A percentile compares a stretch with the other conserved stretches of the same genome.
Conservation (phyloP, 495 filamentous ascomycete species). For the Annulohypoxylon bovei region DNA sequence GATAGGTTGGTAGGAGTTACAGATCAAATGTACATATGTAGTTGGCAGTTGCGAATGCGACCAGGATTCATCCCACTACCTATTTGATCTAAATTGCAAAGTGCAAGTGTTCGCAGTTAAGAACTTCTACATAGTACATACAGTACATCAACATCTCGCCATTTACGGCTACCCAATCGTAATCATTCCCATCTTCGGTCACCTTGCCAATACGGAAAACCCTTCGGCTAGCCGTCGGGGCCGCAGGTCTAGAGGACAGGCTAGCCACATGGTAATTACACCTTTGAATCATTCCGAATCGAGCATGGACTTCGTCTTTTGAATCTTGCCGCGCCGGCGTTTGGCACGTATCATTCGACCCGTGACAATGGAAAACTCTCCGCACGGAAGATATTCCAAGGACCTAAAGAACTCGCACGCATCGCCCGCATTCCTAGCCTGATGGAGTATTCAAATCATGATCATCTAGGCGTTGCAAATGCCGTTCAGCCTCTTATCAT, state of each 20-base stretch:
- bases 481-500: constrained; percentile 8
- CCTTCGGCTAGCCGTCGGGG: background rate
- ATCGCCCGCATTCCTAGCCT: constrained; percentile 9
- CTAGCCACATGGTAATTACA: constrained; percentile 8
- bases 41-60: background rate
- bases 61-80: background rate
- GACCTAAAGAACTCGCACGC: background rate
- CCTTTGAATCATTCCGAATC: constrained; percentile 25
- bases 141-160: background rate
- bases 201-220: background rate
- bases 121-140: background rate
- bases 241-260: background rate
- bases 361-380: constrained; percentile 8
- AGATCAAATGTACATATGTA: background rate
- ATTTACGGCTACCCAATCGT: constrained; percentile 18
- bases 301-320: constrained; percentile 38
- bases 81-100: background rate
- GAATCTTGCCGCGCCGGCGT: constrained; percentile 22
- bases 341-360: constrained; percentile 5
- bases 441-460: constrained; percentile 31
- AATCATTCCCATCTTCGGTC: constrained; percentile 14
- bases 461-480: background rate
- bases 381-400: constrained; percentile 7
- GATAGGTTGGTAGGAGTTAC: background rate
- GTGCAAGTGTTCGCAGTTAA: background rate